Base-by-base conservation (phyloP, 768 basidiomycete genomes). In the Tylopilus sp. region DNA sequence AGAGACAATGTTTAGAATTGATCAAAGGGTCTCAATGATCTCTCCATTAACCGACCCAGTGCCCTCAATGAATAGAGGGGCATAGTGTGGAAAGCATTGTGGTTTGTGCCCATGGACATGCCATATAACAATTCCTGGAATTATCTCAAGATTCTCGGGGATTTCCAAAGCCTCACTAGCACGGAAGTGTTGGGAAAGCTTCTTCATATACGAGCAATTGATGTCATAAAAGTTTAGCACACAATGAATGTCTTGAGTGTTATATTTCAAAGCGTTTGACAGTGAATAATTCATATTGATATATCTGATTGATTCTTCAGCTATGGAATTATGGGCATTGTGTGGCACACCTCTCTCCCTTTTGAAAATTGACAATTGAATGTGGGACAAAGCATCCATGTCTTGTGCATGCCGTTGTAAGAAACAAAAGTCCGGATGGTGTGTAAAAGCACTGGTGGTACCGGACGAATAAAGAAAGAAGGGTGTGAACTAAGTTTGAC, bases 51-150 rank as follows among this genome's bases (percentile, higher is more conserved):
- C n/a, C 44, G 43, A 38, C 0, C 52, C 49, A 0, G 30, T 13
- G 0, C 48, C 52, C 1, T 12, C 3, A 8, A 56, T 56, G 12
- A 51, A 59, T 2, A 38, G 7, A 1, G 37, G 42, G 3, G 26
- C 10, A 29, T 53, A 56, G 13, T 26, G 0, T 2, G 36, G 45
- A 12, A 61, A 63, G 46, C 71, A 72, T 22, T 66, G 33, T 0
- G 56, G 44, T 13, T 51, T 44, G 44, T 69, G 65, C 0, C 45
- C 68, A 46, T 69, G 66, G 0, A 68, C 55, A 40, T 70, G 64
- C 51, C 63, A 68, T 0, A 64, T 49, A 0, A 64, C 60, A 11
- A 71, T 68, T 4, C 57, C 64, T 0, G 31, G 45, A 0, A 57
- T 48, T 3, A 70, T 54, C 1, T 50, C 26, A 0, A 59, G 0